Base-by-base conservation (phyloP, 2,329 filamentous ascomycete species). In the Nigrospora oryzae region DNA sequence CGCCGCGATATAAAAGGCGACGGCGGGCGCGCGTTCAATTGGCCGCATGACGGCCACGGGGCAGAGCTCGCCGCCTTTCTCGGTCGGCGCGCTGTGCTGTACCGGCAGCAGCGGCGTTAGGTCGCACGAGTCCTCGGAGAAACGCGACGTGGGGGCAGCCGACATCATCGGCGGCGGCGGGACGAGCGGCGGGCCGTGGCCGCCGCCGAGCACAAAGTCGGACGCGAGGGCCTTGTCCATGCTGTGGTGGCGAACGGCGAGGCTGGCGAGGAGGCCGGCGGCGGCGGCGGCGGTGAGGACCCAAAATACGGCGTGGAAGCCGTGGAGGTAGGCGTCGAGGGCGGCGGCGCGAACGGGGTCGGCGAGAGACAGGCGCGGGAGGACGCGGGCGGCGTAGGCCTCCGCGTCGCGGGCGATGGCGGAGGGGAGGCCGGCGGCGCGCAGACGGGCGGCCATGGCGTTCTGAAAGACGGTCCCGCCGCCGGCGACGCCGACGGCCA, bases 301-400 rank as follows among this genome's bases (percentile, higher is more conserved):
- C 53, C 54, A 57, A 46, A 49, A 58, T 13, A 59, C 56, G 14
- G 49, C 54, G 35, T 52, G 55, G 44, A 59, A 57, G 11, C 54
- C 54, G 1, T 46, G 37, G 12, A 55, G 44, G 36, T 53, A 59
- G 12, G 53, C 54, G 35, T 52, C 15, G n/a, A 55, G 28, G 5
- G 53, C 46, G 39, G 34, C 33, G 36, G n/a, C 31, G 48, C 51
- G 37, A 15, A 19, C 7, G 28, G 53, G 52, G 36, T 56, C 51
- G 2, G 33, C 28, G 2, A 51, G 49, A 1, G 49, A 45, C 52
- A 61, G 54, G 4, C 34, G 36, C 5, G 43, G 36, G 48, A 61
- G 50, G 17, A 42, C 36, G 10, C 39, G 28, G 34, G 59, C 52
- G 28, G 60, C 53, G 32, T 53, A 59, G 4, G 51, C 54, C 48